Evolutionary conservation across 345 rosid genomes (phyloP).

Genomic region (Pseudoturritis turrita): DNA sequence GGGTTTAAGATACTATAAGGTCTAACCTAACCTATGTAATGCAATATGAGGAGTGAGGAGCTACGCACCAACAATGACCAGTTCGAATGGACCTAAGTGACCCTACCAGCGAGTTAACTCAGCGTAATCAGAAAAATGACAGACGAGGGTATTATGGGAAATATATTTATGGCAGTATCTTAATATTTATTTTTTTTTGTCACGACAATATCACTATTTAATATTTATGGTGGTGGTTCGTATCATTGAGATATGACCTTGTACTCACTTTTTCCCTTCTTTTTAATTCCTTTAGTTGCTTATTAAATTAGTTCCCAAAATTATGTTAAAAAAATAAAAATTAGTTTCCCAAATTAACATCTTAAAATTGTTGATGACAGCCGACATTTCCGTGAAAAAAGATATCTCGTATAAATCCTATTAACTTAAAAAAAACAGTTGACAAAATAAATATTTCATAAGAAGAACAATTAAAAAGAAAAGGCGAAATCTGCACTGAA

Average conservation of each 20-base stretch:
- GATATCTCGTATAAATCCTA: neutral
- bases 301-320: slow-evolving; percentile 10
- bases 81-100: slow-evolving; percentile 15
- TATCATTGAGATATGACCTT: slow-evolving; percentile 37
- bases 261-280: slow-evolving; percentile 3
- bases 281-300: neutral
- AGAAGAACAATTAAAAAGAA: too few species aligned
- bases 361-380: slow-evolving; percentile 6
- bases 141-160: neutral
- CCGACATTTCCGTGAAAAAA: slow-evolving; percentile 23
- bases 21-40: neutral
- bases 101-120: neutral
- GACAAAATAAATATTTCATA: too few species aligned
- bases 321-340: too few species aligned
- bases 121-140: neutral
- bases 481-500: neutral
- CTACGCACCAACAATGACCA: neutral
- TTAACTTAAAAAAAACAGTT: too few species aligned
- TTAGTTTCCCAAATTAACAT: too few species aligned
- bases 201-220: neutral
- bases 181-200: neutral
- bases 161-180: neutral
- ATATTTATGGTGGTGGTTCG: slow-evolving; percentile 30
- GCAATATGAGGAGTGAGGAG: neutral
- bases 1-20: neutral